Evolutionary conservation across 164 flowering plant species (phyloP).

Genomic region (Vitis labrusca): DNA sequence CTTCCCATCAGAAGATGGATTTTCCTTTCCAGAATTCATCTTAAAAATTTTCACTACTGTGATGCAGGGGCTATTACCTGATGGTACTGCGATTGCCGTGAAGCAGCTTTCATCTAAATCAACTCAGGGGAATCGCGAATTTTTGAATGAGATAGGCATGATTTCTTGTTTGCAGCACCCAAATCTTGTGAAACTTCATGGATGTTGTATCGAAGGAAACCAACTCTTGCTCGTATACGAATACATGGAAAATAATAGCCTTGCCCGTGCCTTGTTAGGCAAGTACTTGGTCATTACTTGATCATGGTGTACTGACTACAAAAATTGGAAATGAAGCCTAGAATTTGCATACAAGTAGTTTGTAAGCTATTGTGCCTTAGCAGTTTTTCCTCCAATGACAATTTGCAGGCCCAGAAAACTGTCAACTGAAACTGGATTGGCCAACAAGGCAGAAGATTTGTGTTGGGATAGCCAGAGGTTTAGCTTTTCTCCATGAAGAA

Average conservation of each 20-base stretch:
- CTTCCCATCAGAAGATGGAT: too few relatives aligned
- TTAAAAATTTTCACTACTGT: too few relatives aligned
- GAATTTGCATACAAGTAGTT: too few relatives aligned
- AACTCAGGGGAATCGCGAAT: conserved; percentile 47
- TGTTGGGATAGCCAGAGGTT: conserved; percentile 52
- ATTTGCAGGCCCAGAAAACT: conserved; percentile 26
- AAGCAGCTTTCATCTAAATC: conserved; percentile 47
- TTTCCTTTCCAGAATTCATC: too few relatives aligned
- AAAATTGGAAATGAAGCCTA: too few relatives aligned
- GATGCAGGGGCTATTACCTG: conserved; percentile 31
- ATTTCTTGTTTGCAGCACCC: conserved; percentile 46
- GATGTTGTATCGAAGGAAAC: conserved; percentile 42
- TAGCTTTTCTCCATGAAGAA: conserved; percentile 57
- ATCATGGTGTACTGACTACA: too few relatives aligned
- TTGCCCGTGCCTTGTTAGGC: conserved; percentile 46
- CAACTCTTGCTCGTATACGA: conserved; percentile 43
- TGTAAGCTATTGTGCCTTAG: too few relatives aligned
- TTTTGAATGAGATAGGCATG: conserved; percentile 47
- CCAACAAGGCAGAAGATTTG: conserved; percentile 36
- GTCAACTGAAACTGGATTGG: conserved; percentile 38
- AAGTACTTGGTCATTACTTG: neutral
- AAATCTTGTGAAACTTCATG: conserved; percentile 42
- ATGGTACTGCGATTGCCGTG: conserved; percentile 41
- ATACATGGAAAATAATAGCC: conserved; percentile 51
- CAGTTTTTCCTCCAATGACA: too few relatives aligned